Evolutionary conservation across 2,329 filamentous ascomycete genomes (phyloP), one percentile per base, ranked within the genome.

Genomic region (Exophiala phaeomuriformis): DNA sequence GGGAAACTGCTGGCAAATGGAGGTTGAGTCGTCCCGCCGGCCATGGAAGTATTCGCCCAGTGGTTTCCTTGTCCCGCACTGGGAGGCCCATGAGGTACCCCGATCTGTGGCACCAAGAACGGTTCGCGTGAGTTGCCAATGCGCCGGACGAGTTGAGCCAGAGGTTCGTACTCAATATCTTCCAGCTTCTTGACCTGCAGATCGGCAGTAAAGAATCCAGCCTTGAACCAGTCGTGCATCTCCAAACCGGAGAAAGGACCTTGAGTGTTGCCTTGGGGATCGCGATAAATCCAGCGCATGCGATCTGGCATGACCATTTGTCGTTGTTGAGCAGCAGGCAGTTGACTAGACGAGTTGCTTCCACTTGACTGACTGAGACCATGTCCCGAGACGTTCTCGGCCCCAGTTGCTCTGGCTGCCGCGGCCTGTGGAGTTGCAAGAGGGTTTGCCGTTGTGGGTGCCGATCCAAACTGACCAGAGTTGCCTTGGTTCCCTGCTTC

Each of bases 201-300:
- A 64, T 98, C 91, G 0, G 91, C 85, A 0, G 89, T 95, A 71
- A 98, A 98, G 73, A 97, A 98, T 43, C 91, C 90, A 36, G 90
- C 91, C 69, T 97, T 97, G 73, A 97, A 98, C 93, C 93, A 98
- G 64, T 98, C 94, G 63, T 98, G 94, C 93, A 98, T 98, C 71
- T 98, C 93, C 47, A 98, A 75, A 1, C 93, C 93, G 37, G 90
- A 96, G 72, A 93, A 98, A 0, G 93, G 93, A 0, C 93, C 93
- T 67, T 98, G 93, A 4, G 89, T 85, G 58, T 88, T 86, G 27
- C 90, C 90, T 67, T 95, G 88, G 3, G 93, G 93, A 67, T 98
- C 93, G 49, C 94, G 84, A 67, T 98, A 98, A 12, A 96, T 91
- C 93, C 93, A 98, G 64, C 91, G 81, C 90, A 98, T 98, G 9